Conservation (phyloP, 441 rosid species). For the Erodium trifolium region DNA sequence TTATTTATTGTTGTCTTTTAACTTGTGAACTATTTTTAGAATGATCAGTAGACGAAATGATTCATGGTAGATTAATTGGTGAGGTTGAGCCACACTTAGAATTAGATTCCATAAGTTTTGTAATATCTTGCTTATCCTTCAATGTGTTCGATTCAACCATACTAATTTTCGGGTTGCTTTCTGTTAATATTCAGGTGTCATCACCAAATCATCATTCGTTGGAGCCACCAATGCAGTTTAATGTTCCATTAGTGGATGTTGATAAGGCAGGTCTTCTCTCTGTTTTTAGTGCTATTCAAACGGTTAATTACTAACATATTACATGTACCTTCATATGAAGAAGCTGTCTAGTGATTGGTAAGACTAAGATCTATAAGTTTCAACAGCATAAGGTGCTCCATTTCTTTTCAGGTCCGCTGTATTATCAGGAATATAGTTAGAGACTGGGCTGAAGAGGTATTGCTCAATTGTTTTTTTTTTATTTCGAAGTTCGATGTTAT, state of each 20-base stretch:
- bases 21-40: neutral
- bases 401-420: conserved; percentile 76
- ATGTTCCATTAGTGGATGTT: conserved; percentile 91
- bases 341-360: neutral
- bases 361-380: neutral
- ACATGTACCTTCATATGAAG: neutral
- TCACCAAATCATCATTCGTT: conserved; percentile 49
- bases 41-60: neutral
- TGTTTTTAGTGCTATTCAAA: neutral
- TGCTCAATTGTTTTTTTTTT: conserved; percentile 8
- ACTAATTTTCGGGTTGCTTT: conserved; percentile 10
- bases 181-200: conserved; percentile 39
- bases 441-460: conserved; percentile 99
- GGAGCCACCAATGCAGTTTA: conserved; percentile 62
- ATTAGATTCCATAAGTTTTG: neutral
- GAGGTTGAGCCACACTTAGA: neutral
- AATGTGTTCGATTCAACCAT: neutral
- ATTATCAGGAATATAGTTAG: conserved; percentile 89
- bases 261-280: conserved; percentile 58
- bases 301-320: neutral
- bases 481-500: conserved; percentile 10
- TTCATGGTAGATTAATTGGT: neutral
- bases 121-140: too few species aligned
- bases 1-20: neutral
- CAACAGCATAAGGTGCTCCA: neutral